A percentile compares a stretch with the other conserved stretches of the same genome.
phyloP scores from a whole-genome alignment of 2,329 filamentous ascomycete species.

The Parasarocladium wereldwijsianum region DNA sequence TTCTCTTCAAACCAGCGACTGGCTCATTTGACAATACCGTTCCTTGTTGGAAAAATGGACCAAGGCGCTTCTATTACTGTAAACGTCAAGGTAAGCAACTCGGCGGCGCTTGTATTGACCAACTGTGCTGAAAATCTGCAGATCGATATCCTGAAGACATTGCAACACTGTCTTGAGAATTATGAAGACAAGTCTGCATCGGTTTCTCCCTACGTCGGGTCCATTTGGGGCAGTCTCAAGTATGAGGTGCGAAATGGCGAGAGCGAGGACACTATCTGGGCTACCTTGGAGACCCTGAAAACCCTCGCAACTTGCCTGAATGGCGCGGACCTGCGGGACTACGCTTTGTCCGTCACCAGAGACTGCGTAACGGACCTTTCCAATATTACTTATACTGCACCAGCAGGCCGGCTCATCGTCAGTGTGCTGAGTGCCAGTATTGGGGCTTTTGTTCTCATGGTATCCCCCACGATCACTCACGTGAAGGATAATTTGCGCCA shows the following conservation, averaged over 20 bases:
- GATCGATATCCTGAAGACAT: conserved; percentile 41
- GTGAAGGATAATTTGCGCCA: conserved; percentile 35
- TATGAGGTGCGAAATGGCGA: conserved; percentile 49
- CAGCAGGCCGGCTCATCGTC: conserved; percentile 36
- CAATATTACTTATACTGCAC: conserved; percentile 35
- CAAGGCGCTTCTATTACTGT: conserved; percentile 43
- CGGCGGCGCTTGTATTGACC: not conserved
- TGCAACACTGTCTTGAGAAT: conserved; percentile 34
- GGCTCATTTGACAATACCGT: conserved; percentile 32
- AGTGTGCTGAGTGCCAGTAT: conserved; percentile 33
- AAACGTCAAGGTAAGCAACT: conserved; percentile 34
- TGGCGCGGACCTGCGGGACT: conserved; percentile 27
- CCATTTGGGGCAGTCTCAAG: conserved; percentile 45
- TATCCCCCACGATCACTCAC: conserved; percentile 30
- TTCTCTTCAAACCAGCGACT: conserved; percentile 35
- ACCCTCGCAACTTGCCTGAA: conserved; percentile 31
- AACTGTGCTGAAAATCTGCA: conserved; percentile 10
- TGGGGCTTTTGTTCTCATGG: conserved; percentile 31
- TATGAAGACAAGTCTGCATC: conserved; percentile 32
- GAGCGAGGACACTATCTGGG: conserved; percentile 39
- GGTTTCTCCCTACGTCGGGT: conserved; percentile 31
- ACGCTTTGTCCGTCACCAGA: conserved; percentile 31
- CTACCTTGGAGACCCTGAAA: conserved; percentile 38
- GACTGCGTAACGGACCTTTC: conserved; percentile 39
- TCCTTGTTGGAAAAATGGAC: conserved; percentile 41